Evolutionary conservation across 2,329 filamentous ascomycete species (phyloP), one percentile per base, ranked within the genome.

Genomic region (Fusarium zealandicum): DNA sequence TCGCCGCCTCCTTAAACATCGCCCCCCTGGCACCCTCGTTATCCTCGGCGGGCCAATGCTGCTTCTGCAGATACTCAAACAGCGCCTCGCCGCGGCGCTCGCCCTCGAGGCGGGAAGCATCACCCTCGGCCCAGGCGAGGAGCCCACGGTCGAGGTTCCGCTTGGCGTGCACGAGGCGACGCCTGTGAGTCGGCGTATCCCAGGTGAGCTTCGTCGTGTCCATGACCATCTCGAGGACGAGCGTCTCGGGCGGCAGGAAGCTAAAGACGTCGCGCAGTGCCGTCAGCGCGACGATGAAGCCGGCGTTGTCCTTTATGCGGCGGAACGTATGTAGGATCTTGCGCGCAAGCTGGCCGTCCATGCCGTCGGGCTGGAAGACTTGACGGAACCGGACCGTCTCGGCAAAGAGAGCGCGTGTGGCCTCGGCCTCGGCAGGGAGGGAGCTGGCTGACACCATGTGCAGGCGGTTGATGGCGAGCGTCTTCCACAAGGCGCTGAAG

Each of bases 401-500:
- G 13, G 72, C 70, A 64, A 83, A 83, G 18, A 81, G 67, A 16
- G 64, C 65, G 13, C 81, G 75, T 5, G 78, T 73, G 17, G 66
- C 68, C 6, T 55, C 54, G 4, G 69, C 67, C 39, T 79, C 75
- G 4, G 58, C 54, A 8, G 51, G 46, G 14, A 73, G 37, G 35
- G 71, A 54, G 1, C 67, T 68, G 3, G 70, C 59, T 2, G 70
- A 48, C 51, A 78, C 18, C n/a, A 66, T 53, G 43, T 76, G 72
- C 13, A 79, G 70, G 5, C 80, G 77, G 69, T 84, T 85, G 60
- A 81, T 72, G 4, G 75, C 75, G 22, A 85, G 73, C 9, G 81
- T 77, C 69, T 82, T 82, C 86, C 87, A 92, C 12, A 91, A 80
- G 13, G 83, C 82, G 56, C 84, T 81, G 68, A 88, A 91, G 1